Evolutionary conservation across 257 asterid species (phyloP).

Genomic region (Solanum chaucha): DNA sequence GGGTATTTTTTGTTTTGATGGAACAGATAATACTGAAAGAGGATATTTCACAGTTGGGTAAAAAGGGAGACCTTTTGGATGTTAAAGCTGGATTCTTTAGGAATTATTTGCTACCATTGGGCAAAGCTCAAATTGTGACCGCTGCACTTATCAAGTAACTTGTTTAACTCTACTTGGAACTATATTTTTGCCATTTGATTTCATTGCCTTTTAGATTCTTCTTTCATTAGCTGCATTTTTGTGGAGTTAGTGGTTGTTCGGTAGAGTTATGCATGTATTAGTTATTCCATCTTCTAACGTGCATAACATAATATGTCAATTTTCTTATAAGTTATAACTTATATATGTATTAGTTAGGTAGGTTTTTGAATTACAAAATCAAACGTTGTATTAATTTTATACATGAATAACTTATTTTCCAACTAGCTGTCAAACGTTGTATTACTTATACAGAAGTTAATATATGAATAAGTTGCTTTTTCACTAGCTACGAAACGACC

Average conservation of each 20-base stretch:
- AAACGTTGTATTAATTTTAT: too few species aligned
- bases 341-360: neutral
- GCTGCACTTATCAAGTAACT: constrained; percentile 61
- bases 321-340: too few species aligned
- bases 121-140: constrained; percentile 79
- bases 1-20: neutral
- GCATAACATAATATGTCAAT: neutral
- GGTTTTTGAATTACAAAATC: neutral
- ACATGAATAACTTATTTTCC: neutral
- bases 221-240: neutral
- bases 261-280: neutral
- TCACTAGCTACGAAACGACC: neutral
- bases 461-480: neutral
- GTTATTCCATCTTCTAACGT: neutral
- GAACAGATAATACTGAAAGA: constrained; percentile 79
- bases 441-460: neutral
- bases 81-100: constrained; percentile 87
- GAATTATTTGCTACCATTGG: constrained; percentile 66
- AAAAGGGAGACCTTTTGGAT: constrained; percentile 73
- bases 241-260: neutral
- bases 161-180: neutral
- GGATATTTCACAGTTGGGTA: constrained; percentile 71
- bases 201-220: neutral
- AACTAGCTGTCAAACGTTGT: neutral
- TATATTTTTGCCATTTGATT: neutral